phyloP scores from a whole-genome alignment of 495 filamentous ascomycete genomes.

The Acidiella bohemica region DNA sequence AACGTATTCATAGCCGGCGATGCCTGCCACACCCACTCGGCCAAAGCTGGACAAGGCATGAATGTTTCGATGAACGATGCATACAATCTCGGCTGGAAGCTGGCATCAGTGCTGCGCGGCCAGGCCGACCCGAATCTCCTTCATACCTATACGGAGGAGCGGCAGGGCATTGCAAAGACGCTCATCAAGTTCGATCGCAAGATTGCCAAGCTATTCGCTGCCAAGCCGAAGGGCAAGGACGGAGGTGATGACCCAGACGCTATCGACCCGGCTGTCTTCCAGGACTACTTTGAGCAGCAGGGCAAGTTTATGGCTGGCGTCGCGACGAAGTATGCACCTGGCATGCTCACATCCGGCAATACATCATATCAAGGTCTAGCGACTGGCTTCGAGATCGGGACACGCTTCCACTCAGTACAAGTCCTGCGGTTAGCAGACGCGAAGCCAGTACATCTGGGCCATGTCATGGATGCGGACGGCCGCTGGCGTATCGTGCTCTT shows the following conservation, averaged over 20 bases:
- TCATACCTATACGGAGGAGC: conserved; percentile 56
- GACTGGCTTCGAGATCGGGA: conserved; percentile 38
- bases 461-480: conserved; percentile 39
- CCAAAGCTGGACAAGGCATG: conserved; percentile 46
- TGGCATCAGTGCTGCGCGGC: conserved; percentile 49
- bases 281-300: conserved; percentile 46
- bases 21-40: conserved; percentile 49
- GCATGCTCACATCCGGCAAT: conserved; percentile 8
- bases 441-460: conserved; percentile 39
- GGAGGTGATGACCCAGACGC: conserved; percentile 7
- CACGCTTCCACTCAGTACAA: conserved; percentile 43
- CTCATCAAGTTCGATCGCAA: conserved; percentile 61
- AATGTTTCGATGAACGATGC: conserved; percentile 30
- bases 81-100: conserved; percentile 70
- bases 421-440: conserved; percentile 47
- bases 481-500: conserved; percentile 51
- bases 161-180: conserved; percentile 52
- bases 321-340: conserved; percentile 38
- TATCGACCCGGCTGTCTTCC: conserved; percentile 29
- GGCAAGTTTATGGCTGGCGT: conserved; percentile 53
- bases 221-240: conserved; percentile 18
- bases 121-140: conserved; percentile 43
- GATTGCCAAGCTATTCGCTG: conserved; percentile 49
- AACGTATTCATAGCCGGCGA: conserved; percentile 42
- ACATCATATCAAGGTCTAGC: conserved; percentile 26